Conservation (phyloP, 495 filamentous ascomycete species). For the Letharia columbiana region DNA sequence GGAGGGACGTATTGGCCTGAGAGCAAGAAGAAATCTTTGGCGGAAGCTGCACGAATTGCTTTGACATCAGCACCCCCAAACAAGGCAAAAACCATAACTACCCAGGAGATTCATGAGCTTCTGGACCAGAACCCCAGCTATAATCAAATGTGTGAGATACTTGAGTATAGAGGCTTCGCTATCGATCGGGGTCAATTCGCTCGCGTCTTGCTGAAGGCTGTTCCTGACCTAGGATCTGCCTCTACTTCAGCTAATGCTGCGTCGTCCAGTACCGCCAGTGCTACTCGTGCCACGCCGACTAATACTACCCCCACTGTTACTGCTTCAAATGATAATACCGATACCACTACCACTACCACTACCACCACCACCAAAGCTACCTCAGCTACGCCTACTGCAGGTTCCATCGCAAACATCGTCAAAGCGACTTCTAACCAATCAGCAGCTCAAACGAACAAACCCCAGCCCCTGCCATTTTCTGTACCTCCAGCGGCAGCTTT, state of each 20-base stretch:
- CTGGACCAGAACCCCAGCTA: constrained; percentile 43
- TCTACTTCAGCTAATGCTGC: neutral
- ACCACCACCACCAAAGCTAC: neutral
- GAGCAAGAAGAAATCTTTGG: constrained; percentile 29
- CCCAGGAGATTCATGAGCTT: constrained; percentile 33
- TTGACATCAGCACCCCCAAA: constrained; percentile 27
- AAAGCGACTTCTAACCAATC: neutral
- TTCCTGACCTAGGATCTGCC: constrained; percentile 30
- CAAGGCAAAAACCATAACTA: constrained; percentile 24
- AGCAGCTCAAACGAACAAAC: neutral
- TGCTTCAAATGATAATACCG: neutral
- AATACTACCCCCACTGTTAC: neutral
- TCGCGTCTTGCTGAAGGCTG: constrained; percentile 35
- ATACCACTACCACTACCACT: neutral
- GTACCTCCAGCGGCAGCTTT: constrained; percentile 1
- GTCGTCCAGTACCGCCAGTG: neutral
- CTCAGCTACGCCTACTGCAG: neutral
- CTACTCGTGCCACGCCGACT: neutral
- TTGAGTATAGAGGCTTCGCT: constrained; percentile 38
- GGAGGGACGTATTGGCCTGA: constrained; percentile 31
- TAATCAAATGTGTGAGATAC: constrained; percentile 39
- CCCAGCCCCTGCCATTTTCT: constrained; percentile 8
- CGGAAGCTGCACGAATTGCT: constrained; percentile 28
- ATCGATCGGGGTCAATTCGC: constrained; percentile 41
- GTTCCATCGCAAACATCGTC: neutral